phyloP scores from a whole-genome alignment of 805 yeast genomes.

The Kuraishia floccosa region DNA sequence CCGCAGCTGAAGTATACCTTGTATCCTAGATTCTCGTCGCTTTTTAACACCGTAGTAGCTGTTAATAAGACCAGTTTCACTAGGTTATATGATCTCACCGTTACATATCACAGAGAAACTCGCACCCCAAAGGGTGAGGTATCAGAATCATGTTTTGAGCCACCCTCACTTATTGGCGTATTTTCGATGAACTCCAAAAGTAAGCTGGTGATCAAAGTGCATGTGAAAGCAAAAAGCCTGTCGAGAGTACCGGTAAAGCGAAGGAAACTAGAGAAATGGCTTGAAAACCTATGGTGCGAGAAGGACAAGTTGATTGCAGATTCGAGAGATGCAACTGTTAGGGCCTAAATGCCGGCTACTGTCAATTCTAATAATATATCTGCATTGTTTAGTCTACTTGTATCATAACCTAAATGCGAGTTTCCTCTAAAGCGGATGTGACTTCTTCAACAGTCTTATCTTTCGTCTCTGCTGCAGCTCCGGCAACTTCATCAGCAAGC shows the following conservation, averaged over 20 bases:
- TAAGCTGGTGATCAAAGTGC: slow-evolving; percentile 26
- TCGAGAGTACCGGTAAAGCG: slow-evolving; percentile 40
- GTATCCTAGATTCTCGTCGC: slow-evolving; percentile 66
- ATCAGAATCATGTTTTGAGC: too few species aligned
- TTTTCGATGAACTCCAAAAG: slow-evolving; percentile 11
- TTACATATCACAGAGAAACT: slow-evolving; percentile 23
- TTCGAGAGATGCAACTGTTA: too few species aligned
- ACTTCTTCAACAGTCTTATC: slow-evolving; percentile 42
- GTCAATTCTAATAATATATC: too few species aligned
- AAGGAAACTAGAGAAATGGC: slow-evolving; percentile 56
- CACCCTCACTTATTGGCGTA: too few species aligned
- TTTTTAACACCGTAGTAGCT: slow-evolving; percentile 36
- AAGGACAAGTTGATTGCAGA: slow-evolving; percentile 55
- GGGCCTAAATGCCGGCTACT: too few species aligned
- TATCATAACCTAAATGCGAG: slow-evolving; percentile 34
- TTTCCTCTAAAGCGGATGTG: slow-evolving; percentile 46
- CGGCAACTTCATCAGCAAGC: slow-evolving; percentile 28
- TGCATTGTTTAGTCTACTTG: too few species aligned
- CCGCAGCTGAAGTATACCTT: slow-evolving; percentile 50
- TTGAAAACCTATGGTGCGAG: slow-evolving; percentile 61
- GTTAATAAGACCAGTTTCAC: slow-evolving; percentile 26
- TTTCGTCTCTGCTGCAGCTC: slow-evolving; percentile 24
- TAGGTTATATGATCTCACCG: slow-evolving; percentile 44
- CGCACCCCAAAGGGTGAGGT: too few species aligned
- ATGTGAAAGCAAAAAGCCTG: slow-evolving; percentile 34